Percentiles rank a stretch among this genome's conserved stretches.
Conservation (phyloP, 2,329 filamentous ascomycete species). For the Penicillium brevicompactum region DNA sequence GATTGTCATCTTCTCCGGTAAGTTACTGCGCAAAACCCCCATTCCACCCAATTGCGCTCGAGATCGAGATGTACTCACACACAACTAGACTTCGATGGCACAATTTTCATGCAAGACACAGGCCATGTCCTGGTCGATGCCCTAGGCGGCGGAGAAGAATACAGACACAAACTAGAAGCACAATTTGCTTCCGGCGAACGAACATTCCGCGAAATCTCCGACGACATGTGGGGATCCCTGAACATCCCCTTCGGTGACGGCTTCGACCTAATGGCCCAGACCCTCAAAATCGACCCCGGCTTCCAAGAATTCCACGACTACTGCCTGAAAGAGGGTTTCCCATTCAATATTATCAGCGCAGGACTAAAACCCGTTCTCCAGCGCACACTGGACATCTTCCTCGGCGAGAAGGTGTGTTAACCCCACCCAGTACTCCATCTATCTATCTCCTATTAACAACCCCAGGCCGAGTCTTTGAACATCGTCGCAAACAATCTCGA, state of each 20-base stretch:
- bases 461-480: conserved; percentile 57
- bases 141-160: conserved; percentile 62
- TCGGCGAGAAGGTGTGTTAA: conserved; percentile 58
- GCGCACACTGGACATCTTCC: conserved; percentile 64
- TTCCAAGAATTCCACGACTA: conserved; percentile 67
- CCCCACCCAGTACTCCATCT: too few relatives aligned
- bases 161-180: conserved; percentile 59
- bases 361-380: conserved; percentile 66
- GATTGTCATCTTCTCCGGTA: conserved; percentile 51
- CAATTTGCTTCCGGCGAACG: conserved; percentile 67
- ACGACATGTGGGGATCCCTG: conserved; percentile 71
- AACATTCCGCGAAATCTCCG: conserved; percentile 69
- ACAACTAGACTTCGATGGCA: conserved; percentile 66
- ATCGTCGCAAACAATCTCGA: conserved; percentile 70
- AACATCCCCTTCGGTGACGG: conserved; percentile 69
- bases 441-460: neutral
- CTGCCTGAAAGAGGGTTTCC: conserved; percentile 63
- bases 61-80: conserved; percentile 3
- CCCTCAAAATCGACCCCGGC: conserved; percentile 64
- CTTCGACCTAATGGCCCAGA: conserved; percentile 64
- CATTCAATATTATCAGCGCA: conserved; percentile 71
- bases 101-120: conserved; percentile 72
- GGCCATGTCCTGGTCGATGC: conserved; percentile 70
- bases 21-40: neutral
- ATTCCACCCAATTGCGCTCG: neutral